A percentile compares a stretch with the other conserved stretches of the same genome.
These are phyloP conservation scores for Byssochlamys sp. DNA, from an alignment of 2,329 filamentous ascomycete genomes.

Conservation along the genomic window DNA sequence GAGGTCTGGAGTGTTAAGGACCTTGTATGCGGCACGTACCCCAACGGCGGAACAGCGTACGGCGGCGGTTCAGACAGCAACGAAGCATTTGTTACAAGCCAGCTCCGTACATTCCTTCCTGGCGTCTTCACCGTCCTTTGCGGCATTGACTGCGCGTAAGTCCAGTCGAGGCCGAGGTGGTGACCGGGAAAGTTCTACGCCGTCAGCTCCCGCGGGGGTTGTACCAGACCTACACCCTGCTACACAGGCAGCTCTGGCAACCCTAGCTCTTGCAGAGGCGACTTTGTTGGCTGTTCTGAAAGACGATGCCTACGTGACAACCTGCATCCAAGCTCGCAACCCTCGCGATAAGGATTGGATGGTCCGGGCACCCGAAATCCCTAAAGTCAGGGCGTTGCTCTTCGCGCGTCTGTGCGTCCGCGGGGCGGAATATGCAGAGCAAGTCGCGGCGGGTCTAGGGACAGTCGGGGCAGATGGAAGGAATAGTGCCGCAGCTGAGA, in stretches of 20 bases:
- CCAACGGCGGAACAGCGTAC: conserved; percentile 60
- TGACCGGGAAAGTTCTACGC: conserved; percentile 1
- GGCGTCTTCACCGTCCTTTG: conserved; percentile 43
- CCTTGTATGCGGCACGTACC: conserved; percentile 56
- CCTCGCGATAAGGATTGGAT: conserved; percentile 88
- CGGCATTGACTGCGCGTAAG: conserved; percentile 11
- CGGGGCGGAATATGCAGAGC: conserved; percentile 74
- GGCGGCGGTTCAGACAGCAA: conserved; percentile 61
- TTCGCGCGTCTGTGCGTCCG: conserved; percentile 82
- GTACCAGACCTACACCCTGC: conserved; percentile 39
- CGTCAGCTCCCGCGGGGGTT: not conserved
- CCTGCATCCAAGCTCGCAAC: conserved; percentile 72
- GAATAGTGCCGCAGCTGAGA: conserved; percentile 25
- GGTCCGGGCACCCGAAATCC: conserved; percentile 79
- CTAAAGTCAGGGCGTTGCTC: conserved; percentile 77
- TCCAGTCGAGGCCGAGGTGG: conserved; percentile 1
- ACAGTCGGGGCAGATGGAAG: conserved; percentile 21
- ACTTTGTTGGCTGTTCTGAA: conserved; percentile 84
- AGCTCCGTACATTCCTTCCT: conserved; percentile 70
- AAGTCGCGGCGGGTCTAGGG: conserved; percentile 50
- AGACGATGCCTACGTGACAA: conserved; percentile 82
- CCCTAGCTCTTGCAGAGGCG: conserved; percentile 71
- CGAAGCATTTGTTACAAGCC: conserved; percentile 66
- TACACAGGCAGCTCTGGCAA: conserved; percentile 34
- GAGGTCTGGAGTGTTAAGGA: conserved; percentile 58